phyloP scores from a whole-genome alignment of 345 rosid species.

The Euphorbia lathyris region DNA sequence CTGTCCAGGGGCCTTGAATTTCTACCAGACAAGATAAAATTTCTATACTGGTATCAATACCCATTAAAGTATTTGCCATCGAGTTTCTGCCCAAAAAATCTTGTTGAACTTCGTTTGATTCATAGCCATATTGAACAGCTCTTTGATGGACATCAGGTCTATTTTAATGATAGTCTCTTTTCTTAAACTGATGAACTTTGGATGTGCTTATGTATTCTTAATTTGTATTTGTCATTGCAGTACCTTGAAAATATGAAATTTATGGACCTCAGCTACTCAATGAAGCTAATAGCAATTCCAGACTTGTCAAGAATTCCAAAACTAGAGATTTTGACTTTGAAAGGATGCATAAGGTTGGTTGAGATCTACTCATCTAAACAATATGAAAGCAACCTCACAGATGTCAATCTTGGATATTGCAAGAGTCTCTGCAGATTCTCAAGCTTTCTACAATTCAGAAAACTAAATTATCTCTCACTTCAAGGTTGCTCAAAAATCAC shows the following conservation, averaged over 20 bases:
- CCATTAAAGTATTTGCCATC: slow-evolving; percentile 8
- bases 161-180: neutral
- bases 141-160: slow-evolving; percentile 1
- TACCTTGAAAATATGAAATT: slow-evolving; percentile 6
- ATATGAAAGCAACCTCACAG: neutral
- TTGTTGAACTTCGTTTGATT: slow-evolving; percentile 8
- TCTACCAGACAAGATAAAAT: slow-evolving; percentile 2
- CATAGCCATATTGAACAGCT: slow-evolving; percentile 1
- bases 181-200: neutral
- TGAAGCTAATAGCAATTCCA: neutral
- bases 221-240: slow-evolving; percentile 4
- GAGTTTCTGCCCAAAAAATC: neutral
- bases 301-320: slow-evolving; percentile 4
- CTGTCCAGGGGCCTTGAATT: neutral
- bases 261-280: slow-evolving; percentile 6
- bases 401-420: neutral
- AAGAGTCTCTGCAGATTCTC: neutral
- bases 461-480: neutral
- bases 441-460: neutral
- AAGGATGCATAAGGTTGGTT: neutral
- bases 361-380: slow-evolving; percentile 2
- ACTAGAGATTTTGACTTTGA: neutral
- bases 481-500: slow-evolving; percentile 1
- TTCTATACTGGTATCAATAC: neutral
- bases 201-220: neutral